Evolutionary conservation across 306 rosid genomes (phyloP).

Genomic region (Gastrolobium villosum): DNA sequence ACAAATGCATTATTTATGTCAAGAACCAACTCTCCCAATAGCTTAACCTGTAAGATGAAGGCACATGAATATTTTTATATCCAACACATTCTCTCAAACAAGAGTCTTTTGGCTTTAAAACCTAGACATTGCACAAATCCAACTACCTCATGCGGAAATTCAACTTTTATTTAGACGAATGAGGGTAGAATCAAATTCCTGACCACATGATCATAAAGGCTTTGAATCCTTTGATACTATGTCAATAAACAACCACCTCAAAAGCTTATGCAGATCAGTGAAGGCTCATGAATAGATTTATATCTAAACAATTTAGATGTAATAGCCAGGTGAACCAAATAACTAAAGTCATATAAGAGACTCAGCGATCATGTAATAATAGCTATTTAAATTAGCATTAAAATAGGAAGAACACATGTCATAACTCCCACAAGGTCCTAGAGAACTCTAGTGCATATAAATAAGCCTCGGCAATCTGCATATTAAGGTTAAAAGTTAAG

Average conservation of each 20-base stretch:
- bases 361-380: not conserved
- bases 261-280: too few relatives aligned
- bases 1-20: not conserved
- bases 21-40: not conserved
- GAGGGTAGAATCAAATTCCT: not conserved
- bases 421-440: constrained; percentile 17
- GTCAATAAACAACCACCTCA: not conserved
- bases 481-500: not conserved
- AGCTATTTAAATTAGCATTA: not conserved
- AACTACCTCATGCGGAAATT: too few relatives aligned
- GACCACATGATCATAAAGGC: not conserved
- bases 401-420: constrained; percentile 5
- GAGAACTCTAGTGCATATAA: constrained; percentile 7
- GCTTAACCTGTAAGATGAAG: not conserved
- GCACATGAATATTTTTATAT: not conserved
- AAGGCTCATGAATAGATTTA: not conserved
- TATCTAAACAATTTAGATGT: constrained; percentile 4
- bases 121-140: not conserved
- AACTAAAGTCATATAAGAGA: not conserved
- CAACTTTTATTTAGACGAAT: not conserved
- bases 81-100: too few relatives aligned
- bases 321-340: constrained; percentile 8
- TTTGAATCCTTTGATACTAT: not conserved
- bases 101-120: not conserved
- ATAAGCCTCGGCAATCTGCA: not conserved